Evolutionary conservation across 2,329 filamentous ascomycete genomes (phyloP).

Genomic region (Periconia digitata): DNA sequence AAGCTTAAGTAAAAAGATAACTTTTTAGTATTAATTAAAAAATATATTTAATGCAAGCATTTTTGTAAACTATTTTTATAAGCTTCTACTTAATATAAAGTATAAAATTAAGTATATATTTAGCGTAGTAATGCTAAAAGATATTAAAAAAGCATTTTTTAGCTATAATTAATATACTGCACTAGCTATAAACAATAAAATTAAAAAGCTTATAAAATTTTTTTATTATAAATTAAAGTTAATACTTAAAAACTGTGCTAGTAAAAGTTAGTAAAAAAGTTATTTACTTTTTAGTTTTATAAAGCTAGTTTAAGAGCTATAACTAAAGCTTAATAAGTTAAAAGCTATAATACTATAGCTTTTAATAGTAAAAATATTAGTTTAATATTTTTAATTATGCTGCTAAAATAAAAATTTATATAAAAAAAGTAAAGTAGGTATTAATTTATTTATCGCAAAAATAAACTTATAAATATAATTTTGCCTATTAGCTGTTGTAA

Average conservation of each 20-base stretch:
- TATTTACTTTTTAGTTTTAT: conserved; percentile 9
- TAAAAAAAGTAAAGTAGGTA: no score
- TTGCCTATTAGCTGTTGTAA: no score
- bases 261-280: conserved; percentile 11
- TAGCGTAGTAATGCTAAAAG: conserved; percentile 6
- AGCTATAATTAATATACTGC: background rate
- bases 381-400: no score
- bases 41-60: conserved; percentile 12
- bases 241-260: conserved; percentile 11
- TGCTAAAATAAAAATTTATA: no score
- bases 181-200: no score
- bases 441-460: no score
- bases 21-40: conserved; percentile 11
- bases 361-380: no score
- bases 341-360: no score
- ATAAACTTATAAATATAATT: no score
- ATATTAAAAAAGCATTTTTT: conserved; percentile 5
- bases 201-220: conserved; percentile 8
- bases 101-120: conserved; percentile 10
- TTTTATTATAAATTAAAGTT: conserved; percentile 12
- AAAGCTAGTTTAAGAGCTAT: conserved; percentile 10
- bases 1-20: conserved; percentile 12
- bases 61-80: conserved; percentile 8
- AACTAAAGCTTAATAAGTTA: conserved; percentile 8
- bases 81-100: conserved; percentile 5